Evolutionary conservation across 192 early-diverging fungal genomes (phyloP).

Genomic region (Geranomyces michiganensis): DNA sequence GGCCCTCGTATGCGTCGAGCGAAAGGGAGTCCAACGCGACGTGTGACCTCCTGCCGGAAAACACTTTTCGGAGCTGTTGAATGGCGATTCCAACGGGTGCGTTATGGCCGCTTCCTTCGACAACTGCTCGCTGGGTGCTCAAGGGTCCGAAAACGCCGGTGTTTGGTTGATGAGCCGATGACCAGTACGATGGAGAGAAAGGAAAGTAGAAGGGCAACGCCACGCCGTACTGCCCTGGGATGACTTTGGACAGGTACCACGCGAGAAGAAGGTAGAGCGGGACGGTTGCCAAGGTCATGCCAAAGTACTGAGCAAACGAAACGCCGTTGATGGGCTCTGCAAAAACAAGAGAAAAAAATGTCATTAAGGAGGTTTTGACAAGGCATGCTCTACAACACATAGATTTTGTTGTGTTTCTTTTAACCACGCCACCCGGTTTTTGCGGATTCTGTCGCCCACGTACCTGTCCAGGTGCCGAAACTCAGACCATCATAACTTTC

Average conservation of each 20-base stretch:
- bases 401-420: no score
- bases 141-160: neutral
- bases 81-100: neutral
- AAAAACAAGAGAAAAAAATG: neutral
- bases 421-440: no score
- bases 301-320: neutral
- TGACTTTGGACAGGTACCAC: slow-evolving; percentile 52
- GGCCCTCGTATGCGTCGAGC: slow-evolving; percentile 49
- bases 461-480: neutral
- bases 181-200: slow-evolving; percentile 37
- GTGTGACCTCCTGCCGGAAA: neutral
- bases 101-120: neutral
- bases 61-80: neutral
- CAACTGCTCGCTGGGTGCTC: neutral
- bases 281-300: slow-evolving; percentile 17
- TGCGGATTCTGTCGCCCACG: no score
- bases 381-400: no score
- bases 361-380: neutral
- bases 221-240: slow-evolving; percentile 44
- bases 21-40: slow-evolving; percentile 27
- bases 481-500: neutral
- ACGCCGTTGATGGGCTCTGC: slow-evolving; percentile 8
- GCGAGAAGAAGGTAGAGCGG: slow-evolving; percentile 46
- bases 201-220: slow-evolving; percentile 45
- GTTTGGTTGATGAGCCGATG: neutral